Evolutionary conservation across 2,329 filamentous ascomycete genomes (phyloP), one percentile per base, ranked within the genome.

Genomic region (Paecilomyces variotii): DNA sequence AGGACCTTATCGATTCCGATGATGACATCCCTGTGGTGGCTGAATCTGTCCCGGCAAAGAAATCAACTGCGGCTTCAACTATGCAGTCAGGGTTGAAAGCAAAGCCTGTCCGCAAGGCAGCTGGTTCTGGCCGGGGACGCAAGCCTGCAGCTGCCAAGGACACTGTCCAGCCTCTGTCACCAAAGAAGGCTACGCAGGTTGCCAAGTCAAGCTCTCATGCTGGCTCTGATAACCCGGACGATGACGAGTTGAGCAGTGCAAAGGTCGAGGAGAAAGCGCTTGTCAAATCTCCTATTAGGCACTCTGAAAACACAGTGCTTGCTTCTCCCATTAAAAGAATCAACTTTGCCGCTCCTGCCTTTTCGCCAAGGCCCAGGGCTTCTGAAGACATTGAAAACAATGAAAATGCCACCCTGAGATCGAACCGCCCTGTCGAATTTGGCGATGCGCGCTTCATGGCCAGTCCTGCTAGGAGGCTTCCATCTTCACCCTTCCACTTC

Each of bases 151-250:
- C 70, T 57, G 59, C 66, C n/a, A 70, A 69, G 59, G 70, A 61
- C 27, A 60, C 62, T 9, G 53, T 65, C 9, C 68, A 77, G 58
- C 76, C 76, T 19, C 65, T 80, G 28, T 80, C 78, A 11, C 78
- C 78, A 1, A 80, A 80, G 69, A 80, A 80, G 62, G 70, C 74
- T 30, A 78, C 73, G 6, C 78, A 80, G 61, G 67, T 80, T 39
- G 71, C 76, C 19, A 79, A 76, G 60, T 69, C 70, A 1, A 63
- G 70, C 12, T 68, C 72, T 2, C 72, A 74, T 52, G 69, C 66
- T 3, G 71, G 69, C 59, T 74, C 75, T 2, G 59, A 62, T 12
- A 71, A 75, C 26, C 72, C 68, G 3, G 73, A 77, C 35, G 77
- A 80, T 7, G 77, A 79, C 61, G 77, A 79, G 59, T 66, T 78